These are phyloP conservation scores for Vickermania ingenoplastis DNA, from an alignment of 208 protist species.

Conservation along the genomic window DNA sequence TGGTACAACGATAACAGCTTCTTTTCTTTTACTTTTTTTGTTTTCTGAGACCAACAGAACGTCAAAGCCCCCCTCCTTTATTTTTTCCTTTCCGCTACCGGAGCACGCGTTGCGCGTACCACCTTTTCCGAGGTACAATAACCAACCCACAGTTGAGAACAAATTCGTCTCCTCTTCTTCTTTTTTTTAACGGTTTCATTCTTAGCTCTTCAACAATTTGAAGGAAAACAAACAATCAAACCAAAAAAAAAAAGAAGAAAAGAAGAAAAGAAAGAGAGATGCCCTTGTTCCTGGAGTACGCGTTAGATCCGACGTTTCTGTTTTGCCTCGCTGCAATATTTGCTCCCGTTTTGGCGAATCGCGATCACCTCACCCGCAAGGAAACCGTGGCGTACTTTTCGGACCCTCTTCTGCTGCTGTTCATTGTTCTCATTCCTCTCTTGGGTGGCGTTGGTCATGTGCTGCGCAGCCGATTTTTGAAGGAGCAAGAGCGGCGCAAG, in stretches of 20 bases:
- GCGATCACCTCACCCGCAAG: background rate
- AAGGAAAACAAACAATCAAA: slow-evolving; percentile 5
- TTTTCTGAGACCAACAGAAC: no score
- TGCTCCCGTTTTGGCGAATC: background rate
- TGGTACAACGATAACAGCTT: no score
- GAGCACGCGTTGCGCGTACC: no score
- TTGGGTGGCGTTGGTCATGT: background rate
- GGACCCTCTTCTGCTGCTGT: background rate
- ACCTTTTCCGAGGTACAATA: no score
- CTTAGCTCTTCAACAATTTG: background rate
- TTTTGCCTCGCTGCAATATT: background rate
- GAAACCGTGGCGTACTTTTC: background rate
- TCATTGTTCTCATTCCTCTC: background rate
- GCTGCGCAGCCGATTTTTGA: background rate
- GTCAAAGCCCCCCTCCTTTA: no score
- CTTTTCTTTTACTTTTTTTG: no score
- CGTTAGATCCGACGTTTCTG: background rate
- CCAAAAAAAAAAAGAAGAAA: slow-evolving; percentile 9
- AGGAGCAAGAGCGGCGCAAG: background rate
- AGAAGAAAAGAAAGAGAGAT: slow-evolving; percentile 8
- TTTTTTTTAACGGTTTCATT: no score
- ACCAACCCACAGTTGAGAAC: no score
- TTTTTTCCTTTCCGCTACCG: no score
- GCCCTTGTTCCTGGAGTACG: background rate
- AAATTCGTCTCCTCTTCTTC: no score